phyloP scores from a whole-genome alignment of 805 yeast species.

The Lachancea dasiensis region DNA sequence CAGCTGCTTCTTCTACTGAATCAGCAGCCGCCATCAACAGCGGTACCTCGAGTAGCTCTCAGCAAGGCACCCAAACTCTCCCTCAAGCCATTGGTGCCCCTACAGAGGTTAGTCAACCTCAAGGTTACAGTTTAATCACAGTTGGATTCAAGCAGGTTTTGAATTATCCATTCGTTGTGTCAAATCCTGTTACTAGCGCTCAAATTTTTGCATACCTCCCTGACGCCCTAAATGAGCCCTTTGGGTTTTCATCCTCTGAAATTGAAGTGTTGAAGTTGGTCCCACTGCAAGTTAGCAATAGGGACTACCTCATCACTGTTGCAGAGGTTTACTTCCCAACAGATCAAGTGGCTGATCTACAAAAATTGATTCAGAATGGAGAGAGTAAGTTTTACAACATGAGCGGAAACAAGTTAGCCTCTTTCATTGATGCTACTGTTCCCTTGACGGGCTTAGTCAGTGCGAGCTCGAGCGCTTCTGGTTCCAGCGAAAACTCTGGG shows the following conservation, averaged over 20 bases:
- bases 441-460: slow-evolving; percentile 34
- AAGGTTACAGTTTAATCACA: slow-evolving; percentile 25
- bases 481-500: slow-evolving; percentile 70
- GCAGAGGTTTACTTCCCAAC: slow-evolving; percentile 83
- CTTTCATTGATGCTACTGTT: slow-evolving; percentile 53
- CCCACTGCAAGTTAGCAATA: slow-evolving; percentile 58
- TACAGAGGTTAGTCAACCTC: slow-evolving; percentile 32
- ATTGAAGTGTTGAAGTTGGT: slow-evolving; percentile 63
- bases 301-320: slow-evolving; percentile 71
- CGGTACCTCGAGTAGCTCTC: slow-evolving; percentile 43
- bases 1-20: slow-evolving; percentile 35
- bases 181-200: slow-evolving; percentile 77
- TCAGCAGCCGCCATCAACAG: slow-evolving; percentile 9
- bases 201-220: slow-evolving; percentile 70
- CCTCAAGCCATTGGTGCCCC: slow-evolving; percentile 37
- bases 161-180: slow-evolving; percentile 82
- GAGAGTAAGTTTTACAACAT: slow-evolving; percentile 56
- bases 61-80: slow-evolving; percentile 35
- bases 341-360: slow-evolving; percentile 43
- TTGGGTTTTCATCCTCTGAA: slow-evolving; percentile 42
- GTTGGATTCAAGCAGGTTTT: slow-evolving; percentile 58
- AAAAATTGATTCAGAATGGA: slow-evolving; percentile 46
- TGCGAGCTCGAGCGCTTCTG: slow-evolving; percentile 47
- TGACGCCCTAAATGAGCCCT: slow-evolving; percentile 58
- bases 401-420: slow-evolving; percentile 49